These are phyloP conservation scores for Posidonia oceanica DNA, from an alignment of 116 monocot genomes.

Conservation along the genomic window DNA sequence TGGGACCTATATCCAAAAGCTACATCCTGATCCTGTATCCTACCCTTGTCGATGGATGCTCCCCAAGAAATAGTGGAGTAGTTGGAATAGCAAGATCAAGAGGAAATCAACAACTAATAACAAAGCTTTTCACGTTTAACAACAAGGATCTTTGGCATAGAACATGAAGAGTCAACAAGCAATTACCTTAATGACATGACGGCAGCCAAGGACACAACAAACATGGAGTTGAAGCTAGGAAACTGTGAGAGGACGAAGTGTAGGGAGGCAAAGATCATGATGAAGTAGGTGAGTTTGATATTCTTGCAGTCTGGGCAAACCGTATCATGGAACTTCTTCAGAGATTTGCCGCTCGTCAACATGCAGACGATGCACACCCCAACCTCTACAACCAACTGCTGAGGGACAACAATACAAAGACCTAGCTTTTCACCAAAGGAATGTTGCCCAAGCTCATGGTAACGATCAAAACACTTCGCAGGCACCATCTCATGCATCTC, in stretches of 20 bases:
- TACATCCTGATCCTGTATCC: too few relatives aligned
- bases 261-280: slow-evolving; percentile 82
- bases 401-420: slow-evolving; percentile 76
- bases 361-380: slow-evolving; percentile 73
- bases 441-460: slow-evolving; percentile 69
- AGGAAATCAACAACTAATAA: too few relatives aligned
- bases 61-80: too few relatives aligned
- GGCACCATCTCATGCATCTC: slow-evolving; percentile 82
- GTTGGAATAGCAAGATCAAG: too few relatives aligned
- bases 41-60: too few relatives aligned
- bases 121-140: too few relatives aligned
- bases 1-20: too few relatives aligned
- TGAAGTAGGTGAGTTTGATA: slow-evolving; percentile 64
- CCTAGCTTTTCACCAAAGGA: slow-evolving; percentile 60
- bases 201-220: slow-evolving; percentile 68
- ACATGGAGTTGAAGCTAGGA: too few relatives aligned
- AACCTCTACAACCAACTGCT: slow-evolving; percentile 69
- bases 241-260: slow-evolving; percentile 81
- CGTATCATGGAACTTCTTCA: slow-evolving; percentile 64
- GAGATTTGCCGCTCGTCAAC: slow-evolving; percentile 73
- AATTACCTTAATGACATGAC: slow-evolving; percentile 80
- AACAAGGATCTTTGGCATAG: too few relatives aligned
- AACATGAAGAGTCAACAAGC: not conserved
- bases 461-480: slow-evolving; percentile 54
- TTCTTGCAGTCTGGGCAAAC: slow-evolving; percentile 41